Evolutionary conservation across 805 yeast species (phyloP).

Genomic region (Kodamaea neixiangensis): DNA sequence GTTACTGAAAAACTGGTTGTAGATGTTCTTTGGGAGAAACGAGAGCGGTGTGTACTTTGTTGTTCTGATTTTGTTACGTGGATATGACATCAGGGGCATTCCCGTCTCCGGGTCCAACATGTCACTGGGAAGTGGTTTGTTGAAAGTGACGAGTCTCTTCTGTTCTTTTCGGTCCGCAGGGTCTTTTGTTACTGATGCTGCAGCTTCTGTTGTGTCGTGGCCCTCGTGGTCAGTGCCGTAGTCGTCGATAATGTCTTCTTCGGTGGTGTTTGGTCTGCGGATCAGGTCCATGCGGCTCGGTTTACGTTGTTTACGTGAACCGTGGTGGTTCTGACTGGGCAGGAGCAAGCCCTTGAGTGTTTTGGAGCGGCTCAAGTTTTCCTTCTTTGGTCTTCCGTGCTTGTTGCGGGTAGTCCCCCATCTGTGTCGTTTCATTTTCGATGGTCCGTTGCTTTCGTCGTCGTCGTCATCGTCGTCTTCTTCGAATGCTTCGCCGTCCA

Average conservation of each 20-base stretch:
- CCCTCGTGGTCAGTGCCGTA: slow-evolving; percentile 19
- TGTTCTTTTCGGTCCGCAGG: slow-evolving; percentile 33
- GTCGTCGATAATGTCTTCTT: slow-evolving; percentile 26
- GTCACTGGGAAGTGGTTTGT: slow-evolving; percentile 59
- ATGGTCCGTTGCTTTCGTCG: slow-evolving; percentile 39
- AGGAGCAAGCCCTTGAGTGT: slow-evolving; percentile 51
- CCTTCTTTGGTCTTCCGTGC: slow-evolving; percentile 60
- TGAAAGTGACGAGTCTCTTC: slow-evolving; percentile 57
- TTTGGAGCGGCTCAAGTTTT: slow-evolving; percentile 54
- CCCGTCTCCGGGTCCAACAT: slow-evolving; percentile 58
- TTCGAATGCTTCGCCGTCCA: slow-evolving; percentile 15
- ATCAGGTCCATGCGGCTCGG: slow-evolving; percentile 19
- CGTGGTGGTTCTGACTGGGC: slow-evolving; percentile 7
- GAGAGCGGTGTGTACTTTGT: slow-evolving; percentile 92
- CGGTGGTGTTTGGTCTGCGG: slow-evolving; percentile 22
- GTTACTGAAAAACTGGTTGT: slow-evolving; percentile 68
- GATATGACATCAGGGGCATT: slow-evolving; percentile 59
- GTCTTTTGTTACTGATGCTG: slow-evolving; percentile 25
- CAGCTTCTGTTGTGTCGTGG: slow-evolving; percentile 21
- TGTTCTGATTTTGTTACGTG: slow-evolving; percentile 91
- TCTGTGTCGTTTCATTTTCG: slow-evolving; percentile 69
- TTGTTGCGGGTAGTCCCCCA: slow-evolving; percentile 90
- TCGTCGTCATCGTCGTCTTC: slow-evolving; percentile 18
- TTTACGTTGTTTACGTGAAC: slow-evolving; percentile 4
- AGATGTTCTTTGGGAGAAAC: slow-evolving; percentile 82